Percentiles rank a stretch among this genome's conserved stretches.
phyloP scores from a whole-genome alignment of 257 asterid species.

The Solanum clarkiae region DNA sequence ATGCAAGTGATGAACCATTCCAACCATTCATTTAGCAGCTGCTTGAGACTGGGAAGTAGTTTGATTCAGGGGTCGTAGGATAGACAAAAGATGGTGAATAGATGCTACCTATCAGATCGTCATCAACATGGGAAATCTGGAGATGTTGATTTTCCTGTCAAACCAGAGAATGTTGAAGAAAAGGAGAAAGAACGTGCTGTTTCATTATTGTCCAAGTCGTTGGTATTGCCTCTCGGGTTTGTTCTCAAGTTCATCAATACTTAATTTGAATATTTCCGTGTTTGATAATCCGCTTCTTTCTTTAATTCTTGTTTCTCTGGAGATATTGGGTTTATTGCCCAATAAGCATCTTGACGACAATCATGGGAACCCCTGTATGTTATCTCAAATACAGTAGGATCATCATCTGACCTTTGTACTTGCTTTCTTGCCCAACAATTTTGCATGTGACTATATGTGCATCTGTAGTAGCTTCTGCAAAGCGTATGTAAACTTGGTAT shows the following conservation, averaged over 20 bases:
- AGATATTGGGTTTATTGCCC: conserved; percentile 21
- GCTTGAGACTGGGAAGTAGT: conserved; percentile 16
- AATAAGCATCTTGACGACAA: conserved; percentile 23
- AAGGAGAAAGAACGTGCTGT: conserved; percentile 35
- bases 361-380: conserved; percentile 61
- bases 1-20: conserved; percentile 7
- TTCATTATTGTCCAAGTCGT: conserved; percentile 23
- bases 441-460: conserved; percentile 44
- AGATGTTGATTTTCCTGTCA: conserved; percentile 13
- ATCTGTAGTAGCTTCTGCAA: conserved; percentile 80
- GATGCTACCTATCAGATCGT: conserved; percentile 17
- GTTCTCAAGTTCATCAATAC: conserved; percentile 27
- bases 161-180: conserved; percentile 31
- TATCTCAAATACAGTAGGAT: conserved; percentile 59
- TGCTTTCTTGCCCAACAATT: conserved; percentile 81
- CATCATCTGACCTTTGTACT: conserved; percentile 79
- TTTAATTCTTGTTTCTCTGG: conserved; percentile 27
- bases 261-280: conserved; percentile 25
- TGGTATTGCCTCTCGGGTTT: conserved; percentile 47
- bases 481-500: neutral
- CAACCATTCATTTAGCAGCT: conserved; percentile 8
- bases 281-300: conserved; percentile 1
- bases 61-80: conserved; percentile 24
- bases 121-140: conserved; percentile 32
- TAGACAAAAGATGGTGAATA: conserved; percentile 33